These are phyloP conservation scores for Calonectria pauciramosa DNA, from an alignment of 2,329 filamentous ascomycete genomes.

Conservation along the genomic window DNA sequence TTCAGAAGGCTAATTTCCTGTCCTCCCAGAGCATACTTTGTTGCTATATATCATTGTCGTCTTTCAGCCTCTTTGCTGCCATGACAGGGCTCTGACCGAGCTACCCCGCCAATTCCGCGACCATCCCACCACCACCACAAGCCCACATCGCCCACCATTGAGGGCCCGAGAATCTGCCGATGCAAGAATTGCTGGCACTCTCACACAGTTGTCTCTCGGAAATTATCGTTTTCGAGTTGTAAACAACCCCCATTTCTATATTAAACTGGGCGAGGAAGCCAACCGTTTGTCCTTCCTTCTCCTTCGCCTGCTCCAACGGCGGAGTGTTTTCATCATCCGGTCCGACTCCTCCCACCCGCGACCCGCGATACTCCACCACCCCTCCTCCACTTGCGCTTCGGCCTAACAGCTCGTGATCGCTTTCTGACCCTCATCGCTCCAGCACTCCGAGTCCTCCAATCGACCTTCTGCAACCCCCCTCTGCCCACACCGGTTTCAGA, in stretches of 20 bases:
- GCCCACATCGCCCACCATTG: slow-evolving; percentile 21
- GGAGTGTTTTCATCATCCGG: slow-evolving; percentile 27
- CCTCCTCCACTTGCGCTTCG: slow-evolving; percentile 36
- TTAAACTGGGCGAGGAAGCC: slow-evolving; percentile 42
- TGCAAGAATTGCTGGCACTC: slow-evolving; percentile 46
- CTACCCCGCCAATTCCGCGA: slow-evolving; percentile 34
- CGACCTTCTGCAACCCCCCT: background rate
- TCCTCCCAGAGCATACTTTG: background rate
- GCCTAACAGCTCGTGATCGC: slow-evolving; percentile 33
- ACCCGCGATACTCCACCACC: slow-evolving; percentile 22
- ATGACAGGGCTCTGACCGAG: slow-evolving; percentile 4
- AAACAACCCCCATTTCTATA: slow-evolving; percentile 32
- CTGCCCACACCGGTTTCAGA: background rate
- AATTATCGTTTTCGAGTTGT: slow-evolving; percentile 25
- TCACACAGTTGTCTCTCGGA: slow-evolving; percentile 18
- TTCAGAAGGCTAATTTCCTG: background rate
- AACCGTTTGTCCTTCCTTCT: slow-evolving; percentile 36
- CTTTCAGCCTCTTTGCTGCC: background rate
- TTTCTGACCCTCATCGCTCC: slow-evolving; percentile 27
- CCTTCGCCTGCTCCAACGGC: slow-evolving; percentile 24
- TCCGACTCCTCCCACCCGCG: slow-evolving; percentile 27
- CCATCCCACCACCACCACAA: slow-evolving; percentile 29
- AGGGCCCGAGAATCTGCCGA: slow-evolving; percentile 49
- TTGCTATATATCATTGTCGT: background rate
- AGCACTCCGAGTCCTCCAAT: background rate